Conservation (phyloP, 345 rosid genomes). For the Dovyalis caffra region DNA sequence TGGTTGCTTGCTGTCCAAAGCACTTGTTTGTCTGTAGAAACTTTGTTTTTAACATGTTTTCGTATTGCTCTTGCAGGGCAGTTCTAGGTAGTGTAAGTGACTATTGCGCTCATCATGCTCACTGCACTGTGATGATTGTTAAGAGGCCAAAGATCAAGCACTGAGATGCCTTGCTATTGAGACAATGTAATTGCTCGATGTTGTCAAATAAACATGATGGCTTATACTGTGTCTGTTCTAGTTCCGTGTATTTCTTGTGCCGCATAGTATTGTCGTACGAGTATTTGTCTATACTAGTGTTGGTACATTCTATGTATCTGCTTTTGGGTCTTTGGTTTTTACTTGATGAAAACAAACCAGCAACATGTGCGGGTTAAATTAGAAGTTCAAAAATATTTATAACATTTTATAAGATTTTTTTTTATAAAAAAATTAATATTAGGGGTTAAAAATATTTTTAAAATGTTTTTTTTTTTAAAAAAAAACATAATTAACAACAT, state of each 20-base stretch:
- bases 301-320: neutral
- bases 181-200: neutral
- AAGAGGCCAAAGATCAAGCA: constrained; percentile 89
- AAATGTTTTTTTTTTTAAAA: too few relatives aligned
- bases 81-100: constrained; percentile 97
- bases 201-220: neutral
- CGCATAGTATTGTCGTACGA: neutral
- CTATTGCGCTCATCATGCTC: constrained; percentile 96
- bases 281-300: neutral
- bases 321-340: neutral
- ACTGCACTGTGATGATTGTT: constrained; percentile 90
- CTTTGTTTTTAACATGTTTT: neutral
- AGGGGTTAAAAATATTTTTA: too few relatives aligned
- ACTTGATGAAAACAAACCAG: too few relatives aligned
- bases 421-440: too few relatives aligned
- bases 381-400: too few relatives aligned
- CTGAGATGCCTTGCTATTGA: constrained; percentile 19
- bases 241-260: neutral
- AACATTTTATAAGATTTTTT: too few relatives aligned
- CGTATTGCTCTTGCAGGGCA: constrained; percentile 54
- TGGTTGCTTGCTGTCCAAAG: neutral
- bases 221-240: neutral
- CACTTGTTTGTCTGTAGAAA: neutral
- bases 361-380: too few relatives aligned
- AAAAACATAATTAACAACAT: too few relatives aligned